Evolutionary conservation across 495 filamentous ascomycete species (phyloP), one percentile per base, ranked within the genome.

Genomic region (Glonium stellatum): DNA sequence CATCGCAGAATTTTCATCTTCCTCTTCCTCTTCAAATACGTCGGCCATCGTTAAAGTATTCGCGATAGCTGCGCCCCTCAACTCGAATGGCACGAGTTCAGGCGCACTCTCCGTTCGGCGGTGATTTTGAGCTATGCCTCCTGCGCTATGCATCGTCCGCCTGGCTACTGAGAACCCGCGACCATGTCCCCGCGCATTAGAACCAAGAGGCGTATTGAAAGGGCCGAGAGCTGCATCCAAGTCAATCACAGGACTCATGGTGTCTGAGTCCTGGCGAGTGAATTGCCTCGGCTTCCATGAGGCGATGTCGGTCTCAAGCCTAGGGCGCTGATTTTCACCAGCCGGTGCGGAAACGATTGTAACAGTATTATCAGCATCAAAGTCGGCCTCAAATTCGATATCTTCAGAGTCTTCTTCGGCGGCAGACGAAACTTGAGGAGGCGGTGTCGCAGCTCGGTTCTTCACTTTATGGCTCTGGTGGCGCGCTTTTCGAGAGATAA

Each of bases 11-110:
- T 73, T 70, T 35, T 78, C 73, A 5, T 83, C 83, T 58, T 96
- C 89, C 63, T 95, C 91, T 63, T 96, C 93, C 72, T 96, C 93
- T 69, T 96, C 90, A 61, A 96, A 95, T 5, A 96, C 93, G 72
- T 97, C 93, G 19, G 86, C 87, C 80, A 90, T 84, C 4, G 83
- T 84, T 0, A 83, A 85, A 65, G 79, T 84, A 69, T 79, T 86
- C 49, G 77, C 82, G 51, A 83, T 55, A n/a, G 61, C 36, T 21
- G 60, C 48, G 78, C 42, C 78, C 77, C 54, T 79, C 76, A 58
- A 83, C 75, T 92, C 90, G 64, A 96, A 90, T 6, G 90, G 85
- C 46, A 84, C 84, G 79, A 96, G 84, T 65, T 87, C 89, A 5
- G 93, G 93, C 10, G 93, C 91, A 73, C 92, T 96, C 71, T 97